Base-by-base conservation (phyloP, 495 filamentous ascomycete genomes). In the Cercophora samala region DNA sequence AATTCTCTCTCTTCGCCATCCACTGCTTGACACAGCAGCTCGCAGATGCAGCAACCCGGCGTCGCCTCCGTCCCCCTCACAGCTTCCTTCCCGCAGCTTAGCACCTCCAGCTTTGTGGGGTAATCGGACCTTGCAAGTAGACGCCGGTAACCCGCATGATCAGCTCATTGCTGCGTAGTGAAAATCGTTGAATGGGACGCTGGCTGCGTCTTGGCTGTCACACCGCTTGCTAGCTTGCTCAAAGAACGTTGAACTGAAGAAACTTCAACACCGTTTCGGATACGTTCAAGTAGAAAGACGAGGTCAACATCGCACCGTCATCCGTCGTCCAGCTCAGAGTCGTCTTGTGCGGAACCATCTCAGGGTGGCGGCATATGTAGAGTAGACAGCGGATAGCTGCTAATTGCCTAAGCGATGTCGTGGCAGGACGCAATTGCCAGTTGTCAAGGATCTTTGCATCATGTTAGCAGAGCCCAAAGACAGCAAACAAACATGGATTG, bases 81-180 rank as follows among this genome's bases (percentile, higher is more conserved):
- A 46, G 11, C 37, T 46, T 46, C 9, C 37, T 46, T 17, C 37
- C 37, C 37, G 37, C 15, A 46, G 6, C 37, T 46, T 32, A 32
- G 29, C 29, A 32, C 29, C 37, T 13, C 37, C 37, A 46, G 37
- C 37, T 8, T 46, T 46, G 37, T 46, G 37, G 37, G 37, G 37
- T 46, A 46, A 46, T 46, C 37, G 37, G 37, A 46, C 37, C 37
- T 46, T 46, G 37, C 53, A 56, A 56, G 22, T 56, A 56, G 53
- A 56, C 53, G 53, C 53, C 53, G 53, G 53, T 18, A 56, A 56
- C n/a, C n/a, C 53, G 53, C 53, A 56, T 56, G 53, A 56, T 56
- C 53, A 56, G 22, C 53, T 56, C 37, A 46, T 18, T 46, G 37
- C 37, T 46, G 37, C 13, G 37, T 13, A 46, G 37, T 17, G 37